Base-by-base conservation (phyloP, 1,284 basidiomycete genomes). In the Somion occarium region DNA sequence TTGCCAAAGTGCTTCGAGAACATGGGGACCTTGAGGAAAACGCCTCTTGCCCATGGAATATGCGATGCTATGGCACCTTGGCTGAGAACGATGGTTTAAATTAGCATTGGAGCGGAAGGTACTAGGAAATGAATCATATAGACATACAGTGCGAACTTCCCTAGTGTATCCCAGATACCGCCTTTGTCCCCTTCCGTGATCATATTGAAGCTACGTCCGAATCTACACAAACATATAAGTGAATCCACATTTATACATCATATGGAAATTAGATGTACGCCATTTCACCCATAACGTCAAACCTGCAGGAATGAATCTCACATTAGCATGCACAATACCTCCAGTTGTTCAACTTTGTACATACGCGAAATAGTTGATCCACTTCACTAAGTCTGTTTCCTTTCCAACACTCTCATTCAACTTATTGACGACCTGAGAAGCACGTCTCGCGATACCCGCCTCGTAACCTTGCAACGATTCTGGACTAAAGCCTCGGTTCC, bases 281-380 rank as follows among this genome's bases (percentile, higher is more conserved):
- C 50, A 51, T 51, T 19, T 39, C 23, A 24, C 50, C 50, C 50
- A 47, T 51, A 23, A 51, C 11, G n/a, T 51, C 50, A 23, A 51
- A 50, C n/a, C 48, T 50, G 23, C 22, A 7, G n/a, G n/a, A n/a
- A n/a, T n/a, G n/a, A n/a, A n/a, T n/a, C n/a, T n/a, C n/a, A n/a
- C n/a, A n/a, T n/a, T 11, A 39, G 38, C 23, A 13, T 41, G 46
- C 46, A n/a, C n/a, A n/a, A n/a, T n/a, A n/a, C n/a, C n/a, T n/a
- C n/a, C n/a, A n/a, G n/a, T n/a, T n/a, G n/a, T n/a, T n/a, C n/a
- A n/a, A n/a, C n/a, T n/a, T n/a, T n/a, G 37, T 7, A 38, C 50
- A 5, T 27, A 51, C 50, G 50, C 27, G 24, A 48, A 48, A 26
- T 47, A 51, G 13, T 19, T 34, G 5, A 51, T 11, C 50, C 44